Evolutionary conservation across 768 basidiomycete genomes (phyloP).

Genomic region (Lactarius quietus): DNA sequence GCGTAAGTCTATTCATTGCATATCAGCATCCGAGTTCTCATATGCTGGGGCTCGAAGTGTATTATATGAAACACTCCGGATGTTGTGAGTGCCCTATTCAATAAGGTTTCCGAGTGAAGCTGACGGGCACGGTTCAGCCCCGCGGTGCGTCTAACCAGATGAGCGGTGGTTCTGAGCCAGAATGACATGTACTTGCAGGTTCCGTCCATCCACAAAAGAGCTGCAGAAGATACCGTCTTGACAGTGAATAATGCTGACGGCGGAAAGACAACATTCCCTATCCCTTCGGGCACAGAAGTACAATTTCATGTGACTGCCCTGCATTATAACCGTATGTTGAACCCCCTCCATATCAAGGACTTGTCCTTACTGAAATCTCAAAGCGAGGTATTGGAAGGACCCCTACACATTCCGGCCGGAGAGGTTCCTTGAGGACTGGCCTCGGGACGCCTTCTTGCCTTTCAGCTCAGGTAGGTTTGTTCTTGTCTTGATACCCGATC

Average conservation of each 20-base stretch:
- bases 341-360: no score
- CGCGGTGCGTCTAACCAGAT: constrained; percentile 3
- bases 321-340: constrained; percentile 47
- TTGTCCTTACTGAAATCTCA: not conserved
- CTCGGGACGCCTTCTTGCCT: constrained; percentile 35
- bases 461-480: constrained; percentile 28
- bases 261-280: constrained; percentile 37
- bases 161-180: not conserved
- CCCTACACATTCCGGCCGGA: constrained; percentile 44
- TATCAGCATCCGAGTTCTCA: not conserved
- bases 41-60: constrained; percentile 33
- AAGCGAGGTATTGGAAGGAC: constrained; percentile 55
- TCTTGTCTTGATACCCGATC: not conserved
- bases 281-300: constrained; percentile 44
- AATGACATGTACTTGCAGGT: constrained; percentile 35
- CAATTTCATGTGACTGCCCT: constrained; percentile 39
- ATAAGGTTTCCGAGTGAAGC: not conserved
- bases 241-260: constrained; percentile 37
- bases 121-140: constrained; percentile 7
- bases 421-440: constrained; percentile 35
- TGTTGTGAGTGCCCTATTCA: constrained; percentile 31
- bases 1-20: constrained; percentile 16
- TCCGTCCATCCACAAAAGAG: constrained; percentile 41
- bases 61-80: constrained; percentile 47
- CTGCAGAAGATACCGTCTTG: constrained; percentile 45